Evolutionary conservation across 2,329 filamentous ascomycete genomes (phyloP).

Genomic region (Aspergillus tubingensis): DNA sequence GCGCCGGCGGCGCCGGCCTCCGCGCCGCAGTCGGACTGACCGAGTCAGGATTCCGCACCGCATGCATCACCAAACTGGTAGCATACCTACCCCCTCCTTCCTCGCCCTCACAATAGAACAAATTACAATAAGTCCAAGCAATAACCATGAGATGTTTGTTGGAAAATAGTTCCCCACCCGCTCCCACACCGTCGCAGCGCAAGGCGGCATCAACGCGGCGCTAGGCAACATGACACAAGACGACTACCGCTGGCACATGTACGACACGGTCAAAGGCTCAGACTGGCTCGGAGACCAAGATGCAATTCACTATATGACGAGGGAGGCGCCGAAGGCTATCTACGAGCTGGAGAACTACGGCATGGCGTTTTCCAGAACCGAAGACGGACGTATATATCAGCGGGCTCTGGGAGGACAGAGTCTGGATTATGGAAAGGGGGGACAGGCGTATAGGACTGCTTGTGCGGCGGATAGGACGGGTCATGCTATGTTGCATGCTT

Average conservation of each 20-base stretch:
- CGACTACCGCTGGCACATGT: constrained; percentile 12
- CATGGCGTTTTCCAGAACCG: constrained; percentile 90
- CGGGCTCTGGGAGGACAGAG: constrained; percentile 98
- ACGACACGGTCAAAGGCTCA: constrained; percentile 10
- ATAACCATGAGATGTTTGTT: too few species aligned
- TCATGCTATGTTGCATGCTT: constrained; percentile 94
- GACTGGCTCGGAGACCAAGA: constrained; percentile 12
- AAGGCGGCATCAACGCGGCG: constrained; percentile 11
- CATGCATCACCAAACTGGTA: constrained; percentile 24
- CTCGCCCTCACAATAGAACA: too few species aligned
- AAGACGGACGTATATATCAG: constrained; percentile 97
- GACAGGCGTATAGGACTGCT: constrained; percentile 97
- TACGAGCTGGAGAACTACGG: constrained; percentile 92
- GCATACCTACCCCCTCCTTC: neutral
- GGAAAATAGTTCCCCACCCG: constrained; percentile 21
- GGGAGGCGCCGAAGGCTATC: constrained; percentile 8
- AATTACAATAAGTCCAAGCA: neutral
- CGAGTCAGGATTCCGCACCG: constrained; percentile 23
- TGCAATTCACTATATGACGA: constrained; percentile 9
- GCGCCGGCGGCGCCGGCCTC: constrained; percentile 21
- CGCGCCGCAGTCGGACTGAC: constrained; percentile 24
- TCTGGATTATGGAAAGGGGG: constrained; percentile 91
- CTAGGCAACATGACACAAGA: constrained; percentile 9
- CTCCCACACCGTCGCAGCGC: constrained; percentile 20
- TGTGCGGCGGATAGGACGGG: constrained; percentile 92